Base-by-base conservation (phyloP, 768 basidiomycete genomes). In the Mycena kentingensis region DNA sequence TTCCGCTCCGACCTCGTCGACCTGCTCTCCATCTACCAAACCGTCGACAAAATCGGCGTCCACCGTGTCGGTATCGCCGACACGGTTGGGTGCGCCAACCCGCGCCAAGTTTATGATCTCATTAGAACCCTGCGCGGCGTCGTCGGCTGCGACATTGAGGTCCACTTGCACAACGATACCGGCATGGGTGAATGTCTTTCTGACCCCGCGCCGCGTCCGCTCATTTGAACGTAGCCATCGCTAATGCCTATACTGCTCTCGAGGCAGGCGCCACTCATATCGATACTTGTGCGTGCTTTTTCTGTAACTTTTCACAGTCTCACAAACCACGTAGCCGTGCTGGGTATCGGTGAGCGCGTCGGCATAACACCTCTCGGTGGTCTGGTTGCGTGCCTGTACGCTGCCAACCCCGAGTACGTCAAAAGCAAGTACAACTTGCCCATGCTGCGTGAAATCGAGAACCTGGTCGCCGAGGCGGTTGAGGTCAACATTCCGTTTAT, bases 1-100 rank as follows among this genome's bases (percentile, higher is more conserved):
- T 99, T 99, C 92, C 92, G 97, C 61, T 98, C 95, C 62, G 96
- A 99, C 75, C 87, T 99, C 54, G 97, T 98, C 73, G 97, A 99
- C 75, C 82, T 99, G 38, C 80, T 99, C 36, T 95, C 93, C 19
- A 98, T 99, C 76, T 98, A 99, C 80, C 93, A 96, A 72, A 95
- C 96, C 42, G 97, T 99, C 43, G 97, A 99, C 77, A 98, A 98
- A 80, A 93, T 99, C 65, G 96, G 96, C 49, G 95, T 99, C 38
- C 93, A 98, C 78, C 85, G 97, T 57, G 97, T 99, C 58, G 97
- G 97, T 67, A 95, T 99, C 60, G 97, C 97, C 24, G 97, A 99
- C 70, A 99, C 97, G 12, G 97, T 99, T 58, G 97, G 97, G 21
- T 99, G 97, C 67, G 97, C 97, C 53, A 98, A 98, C 76, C 95